Evolutionary conservation across 306 rosid species (phyloP).

Genomic region (Potentilla sterilis): DNA sequence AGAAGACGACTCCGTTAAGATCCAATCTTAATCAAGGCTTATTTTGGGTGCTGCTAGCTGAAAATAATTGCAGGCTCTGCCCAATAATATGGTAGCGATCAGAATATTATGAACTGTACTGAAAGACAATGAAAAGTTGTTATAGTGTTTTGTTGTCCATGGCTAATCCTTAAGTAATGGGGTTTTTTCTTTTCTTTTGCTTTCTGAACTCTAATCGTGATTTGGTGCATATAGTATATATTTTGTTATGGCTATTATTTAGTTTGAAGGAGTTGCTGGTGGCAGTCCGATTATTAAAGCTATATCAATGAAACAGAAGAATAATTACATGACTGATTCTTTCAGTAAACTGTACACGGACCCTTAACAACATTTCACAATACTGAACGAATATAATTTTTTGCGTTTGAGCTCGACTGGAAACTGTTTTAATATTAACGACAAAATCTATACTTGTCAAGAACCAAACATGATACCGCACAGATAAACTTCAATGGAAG

Average conservation of each 20-base stretch:
- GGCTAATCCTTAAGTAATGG: neutral
- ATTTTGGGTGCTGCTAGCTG: neutral
- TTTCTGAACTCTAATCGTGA: neutral
- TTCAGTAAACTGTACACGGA: no score
- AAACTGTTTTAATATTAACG: no score
- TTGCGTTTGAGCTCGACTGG: no score
- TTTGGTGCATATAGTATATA: neutral
- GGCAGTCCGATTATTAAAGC: neutral
- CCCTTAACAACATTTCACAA: no score
- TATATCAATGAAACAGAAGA: neutral
- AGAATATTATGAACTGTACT: neutral
- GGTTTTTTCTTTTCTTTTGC: neutral
- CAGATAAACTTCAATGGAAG: neutral
- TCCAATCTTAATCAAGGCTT: constrained; percentile 13
- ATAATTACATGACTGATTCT: neutral
- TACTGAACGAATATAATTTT: no score
- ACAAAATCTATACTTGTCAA: no score
- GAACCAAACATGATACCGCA: no score
- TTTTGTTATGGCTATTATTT: neutral
- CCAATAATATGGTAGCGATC: neutral
- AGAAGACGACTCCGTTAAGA: constrained; percentile 38
- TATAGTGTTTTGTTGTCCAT: neutral
- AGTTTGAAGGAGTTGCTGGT: neutral
- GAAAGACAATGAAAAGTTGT: neutral
- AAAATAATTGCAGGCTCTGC: neutral